A percentile compares a stretch with the other conserved stretches of the same genome.
Conservation (phyloP, 2,329 filamentous ascomycete genomes). For the Trichoderma koningii region DNA sequence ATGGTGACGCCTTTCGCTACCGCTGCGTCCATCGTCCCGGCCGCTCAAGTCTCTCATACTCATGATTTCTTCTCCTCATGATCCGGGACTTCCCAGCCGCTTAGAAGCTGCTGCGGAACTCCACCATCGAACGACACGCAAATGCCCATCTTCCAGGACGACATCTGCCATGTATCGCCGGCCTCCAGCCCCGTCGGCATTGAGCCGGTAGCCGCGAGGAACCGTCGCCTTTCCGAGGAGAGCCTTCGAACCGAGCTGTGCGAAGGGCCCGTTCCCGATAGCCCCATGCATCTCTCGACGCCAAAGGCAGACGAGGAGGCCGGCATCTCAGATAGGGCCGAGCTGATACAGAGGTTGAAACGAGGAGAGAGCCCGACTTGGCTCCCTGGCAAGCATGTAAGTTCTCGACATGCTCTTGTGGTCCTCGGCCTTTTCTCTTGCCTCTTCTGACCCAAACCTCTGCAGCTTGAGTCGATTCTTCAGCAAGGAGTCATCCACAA, state of each 20-base stretch:
- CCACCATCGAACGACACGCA: slow-evolving; percentile 22
- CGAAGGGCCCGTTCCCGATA: slow-evolving; percentile 57
- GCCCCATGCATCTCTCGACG: slow-evolving; percentile 37
- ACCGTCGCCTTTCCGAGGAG: slow-evolving; percentile 55
- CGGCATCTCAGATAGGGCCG: slow-evolving; percentile 63
- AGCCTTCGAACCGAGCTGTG: slow-evolving; percentile 63
- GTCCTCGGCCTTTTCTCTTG: background rate
- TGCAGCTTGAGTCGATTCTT: slow-evolving; percentile 45
- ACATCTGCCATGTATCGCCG: slow-evolving; percentile 44
- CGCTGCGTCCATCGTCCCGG: slow-evolving; percentile 22
- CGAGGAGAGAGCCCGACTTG: slow-evolving; percentile 74
- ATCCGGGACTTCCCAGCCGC: background rate
- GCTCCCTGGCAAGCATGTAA: slow-evolving; percentile 65
- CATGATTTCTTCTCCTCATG: slow-evolving; percentile 11
- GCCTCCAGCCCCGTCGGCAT: slow-evolving; percentile 30
- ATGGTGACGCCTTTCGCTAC: slow-evolving; percentile 24
- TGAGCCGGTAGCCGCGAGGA: slow-evolving; percentile 29
- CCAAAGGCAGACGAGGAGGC: slow-evolving; percentile 34
- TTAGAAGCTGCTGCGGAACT: slow-evolving; percentile 29
- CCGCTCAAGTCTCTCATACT: background rate
- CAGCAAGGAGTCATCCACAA: slow-evolving; percentile 32
- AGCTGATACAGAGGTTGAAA: slow-evolving; percentile 84
- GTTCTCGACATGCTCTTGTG: slow-evolving; percentile 31
- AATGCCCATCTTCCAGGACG: slow-evolving; percentile 63
- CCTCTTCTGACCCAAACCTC: slow-evolving; percentile 9